These are phyloP conservation scores for Zalaria obscura DNA, from an alignment of 2,329 filamentous ascomycete species.

Conservation along the genomic window DNA sequence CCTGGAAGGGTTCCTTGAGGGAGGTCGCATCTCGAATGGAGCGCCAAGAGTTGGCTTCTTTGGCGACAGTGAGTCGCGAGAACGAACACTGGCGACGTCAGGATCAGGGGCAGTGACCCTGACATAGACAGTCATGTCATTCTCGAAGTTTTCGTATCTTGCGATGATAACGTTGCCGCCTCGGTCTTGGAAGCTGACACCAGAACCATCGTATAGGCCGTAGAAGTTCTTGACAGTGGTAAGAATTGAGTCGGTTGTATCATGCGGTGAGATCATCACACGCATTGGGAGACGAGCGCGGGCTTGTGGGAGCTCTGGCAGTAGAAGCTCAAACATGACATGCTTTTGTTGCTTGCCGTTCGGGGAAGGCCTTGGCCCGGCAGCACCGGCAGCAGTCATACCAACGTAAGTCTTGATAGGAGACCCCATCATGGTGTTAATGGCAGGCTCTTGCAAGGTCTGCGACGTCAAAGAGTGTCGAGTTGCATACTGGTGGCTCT, in stretches of 20 bases:
- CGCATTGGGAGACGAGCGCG: constrained; percentile 69
- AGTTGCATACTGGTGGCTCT: constrained; percentile 19
- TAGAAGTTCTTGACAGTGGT: constrained; percentile 99
- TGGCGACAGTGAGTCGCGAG: constrained; percentile 21
- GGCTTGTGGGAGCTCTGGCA: constrained; percentile 51
- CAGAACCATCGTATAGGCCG: constrained; percentile 71
- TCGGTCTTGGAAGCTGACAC: constrained; percentile 90
- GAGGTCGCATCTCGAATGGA: constrained; percentile 49
- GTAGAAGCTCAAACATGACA: constrained; percentile 65
- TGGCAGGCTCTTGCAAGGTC: constrained; percentile 1
- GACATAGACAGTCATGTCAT: constrained; percentile 89
- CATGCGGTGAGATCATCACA: constrained; percentile 85
- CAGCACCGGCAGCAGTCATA: constrained; percentile 1
- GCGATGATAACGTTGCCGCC: constrained; percentile 84
- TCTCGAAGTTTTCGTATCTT: constrained; percentile 85
- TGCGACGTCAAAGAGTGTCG: constrained; percentile 11
- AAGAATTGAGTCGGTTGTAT: constrained; percentile 94
- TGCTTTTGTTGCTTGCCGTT: constrained; percentile 42
- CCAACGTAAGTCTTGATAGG: constrained; percentile 2
- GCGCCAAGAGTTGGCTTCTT: constrained; percentile 46
- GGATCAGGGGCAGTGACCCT: constrained; percentile 30
- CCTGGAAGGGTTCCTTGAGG: constrained; percentile 47
- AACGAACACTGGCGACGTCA: constrained; percentile 17
- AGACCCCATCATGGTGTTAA: neutral
- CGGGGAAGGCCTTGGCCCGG: constrained; percentile 14